Evolutionary conservation across 805 yeast species (phyloP), one percentile per base, ranked within the genome.

Genomic region (Blastobotrys mokoenaii): DNA sequence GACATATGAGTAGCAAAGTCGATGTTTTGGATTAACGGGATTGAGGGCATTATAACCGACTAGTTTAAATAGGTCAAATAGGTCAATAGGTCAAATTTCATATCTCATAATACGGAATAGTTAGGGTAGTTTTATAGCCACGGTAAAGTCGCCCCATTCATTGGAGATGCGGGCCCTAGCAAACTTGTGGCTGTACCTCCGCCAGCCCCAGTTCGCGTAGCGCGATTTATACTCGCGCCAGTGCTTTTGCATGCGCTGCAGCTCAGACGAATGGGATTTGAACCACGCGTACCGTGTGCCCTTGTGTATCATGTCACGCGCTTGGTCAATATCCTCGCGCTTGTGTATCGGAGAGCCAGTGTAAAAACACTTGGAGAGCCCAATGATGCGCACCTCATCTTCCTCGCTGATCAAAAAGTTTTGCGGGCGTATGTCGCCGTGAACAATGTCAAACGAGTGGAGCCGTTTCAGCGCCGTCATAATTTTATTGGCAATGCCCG

Each of bases 141-240:
- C 16, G 6, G 16, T 32, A 12, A 32, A n/a, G 14, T 6, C 35
- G 9, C 35, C 35, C 16, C 35, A 32, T 4, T 32, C 35, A 6
- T 32, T 22, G 27, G 27, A 22, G 27, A 32, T 32, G 35, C 35
- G 16, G 9, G 35, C 35, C 8, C 27, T 22, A 22, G 27, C 27
- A 22, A 22, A 22, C 27, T 22, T 22, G 10, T 17, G 12, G 38
- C 30, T 22, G 16, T 25, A 38, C 33, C 41, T n/a, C 10, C 17
- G 10, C 41, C 41, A 38, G 11, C 41, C 41, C 6, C n/a, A 9
- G 11, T 27, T 38, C 14, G 12, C 11, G 17, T 5, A n/a, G 16
- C 41, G 29, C 14, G 20, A 22, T 25, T 38, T 38, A 15, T 38
- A 11, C 41, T 38, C 32, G 10, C 41, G 29, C 41, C 41, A 38